Conservation (phyloP, 179 eudicot genomes). For the Amaranthus tricolor region DNA sequence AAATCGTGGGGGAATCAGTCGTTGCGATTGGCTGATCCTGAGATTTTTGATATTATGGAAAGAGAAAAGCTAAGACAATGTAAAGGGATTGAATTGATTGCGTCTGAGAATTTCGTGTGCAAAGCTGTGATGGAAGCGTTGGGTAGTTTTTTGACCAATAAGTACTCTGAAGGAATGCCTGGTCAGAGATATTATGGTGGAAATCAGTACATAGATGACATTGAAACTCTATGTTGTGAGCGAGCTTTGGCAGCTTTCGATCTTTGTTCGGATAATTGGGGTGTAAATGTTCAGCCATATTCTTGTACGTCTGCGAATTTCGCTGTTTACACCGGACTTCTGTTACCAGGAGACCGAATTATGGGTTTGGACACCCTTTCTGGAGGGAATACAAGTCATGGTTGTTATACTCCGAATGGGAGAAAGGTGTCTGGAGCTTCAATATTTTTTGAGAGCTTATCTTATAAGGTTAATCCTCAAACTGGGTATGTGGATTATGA, state of each 20-base stretch:
- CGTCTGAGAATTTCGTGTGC: constrained; percentile 86
- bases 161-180: constrained; percentile 83
- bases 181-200: constrained; percentile 81
- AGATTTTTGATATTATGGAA: constrained; percentile 62
- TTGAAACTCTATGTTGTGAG: constrained; percentile 60
- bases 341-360: constrained; percentile 76
- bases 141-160: constrained; percentile 76
- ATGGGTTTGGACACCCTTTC: constrained; percentile 88
- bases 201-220: constrained; percentile 74
- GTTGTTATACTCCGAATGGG: constrained; percentile 65
- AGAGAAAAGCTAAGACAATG: constrained; percentile 71
- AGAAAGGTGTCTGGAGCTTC: constrained; percentile 87
- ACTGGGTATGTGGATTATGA: constrained; percentile 80
- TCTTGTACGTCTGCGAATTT: constrained; percentile 89
- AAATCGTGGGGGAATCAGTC: constrained; percentile 71
- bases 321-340: constrained; percentile 76
- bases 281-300: constrained; percentile 89
- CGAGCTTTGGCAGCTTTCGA: constrained; percentile 76
- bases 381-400: constrained; percentile 82
- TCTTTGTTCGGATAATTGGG: constrained; percentile 62
- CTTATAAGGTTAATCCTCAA: constrained; percentile 70
- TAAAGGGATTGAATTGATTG: constrained; percentile 77
- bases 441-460: constrained; percentile 75
- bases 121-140: constrained; percentile 83
- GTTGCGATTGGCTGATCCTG: constrained; percentile 59